Evolutionary conservation across 371 early-diverging fungal species (phyloP).

Genomic region (Mortierella sp.): DNA sequence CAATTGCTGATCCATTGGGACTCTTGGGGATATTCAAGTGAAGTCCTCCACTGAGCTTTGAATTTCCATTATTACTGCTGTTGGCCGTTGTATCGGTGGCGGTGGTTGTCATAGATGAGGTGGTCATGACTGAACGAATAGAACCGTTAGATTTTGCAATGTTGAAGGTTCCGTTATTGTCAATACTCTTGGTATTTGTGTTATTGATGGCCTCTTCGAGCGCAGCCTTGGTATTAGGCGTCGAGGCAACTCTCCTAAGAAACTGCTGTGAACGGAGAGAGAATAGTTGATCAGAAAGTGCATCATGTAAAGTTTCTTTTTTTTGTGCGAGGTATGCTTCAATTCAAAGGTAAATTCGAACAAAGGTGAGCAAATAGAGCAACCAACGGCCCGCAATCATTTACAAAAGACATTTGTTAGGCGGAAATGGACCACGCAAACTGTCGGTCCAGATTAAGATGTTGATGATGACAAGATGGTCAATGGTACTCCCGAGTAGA

Average conservation of each 20-base stretch:
- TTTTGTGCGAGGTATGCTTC: neutral
- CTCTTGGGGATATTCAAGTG: conserved; percentile 40
- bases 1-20: conserved; percentile 46
- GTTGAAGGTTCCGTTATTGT: conserved; percentile 22
- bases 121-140: conserved; percentile 40
- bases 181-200: conserved; percentile 25
- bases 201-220: conserved; percentile 37
- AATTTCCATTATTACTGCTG: conserved; percentile 12
- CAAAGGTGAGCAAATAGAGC: conserved; percentile 3
- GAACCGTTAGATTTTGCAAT: conserved; percentile 38
- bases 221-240: conserved; percentile 63
- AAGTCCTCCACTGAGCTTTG: conserved; percentile 19
- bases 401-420: conserved; percentile 42
- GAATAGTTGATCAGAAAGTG: neutral
- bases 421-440: neutral
- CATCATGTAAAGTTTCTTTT: neutral
- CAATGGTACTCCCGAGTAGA: neutral
- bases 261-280: conserved; percentile 27
- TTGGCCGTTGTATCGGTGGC: conserved; percentile 24
- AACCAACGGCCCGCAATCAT: neutral
- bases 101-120: conserved; percentile 41
- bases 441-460: conserved; percentile 18
- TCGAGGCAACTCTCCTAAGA: conserved; percentile 62
- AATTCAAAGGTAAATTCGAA: too few relatives aligned
- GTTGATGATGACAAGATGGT: conserved; percentile 9